Evolutionary conservation across 306 rosid species (phyloP), one percentile per base, ranked within the genome.

Genomic region (Rosa rugosa): DNA sequence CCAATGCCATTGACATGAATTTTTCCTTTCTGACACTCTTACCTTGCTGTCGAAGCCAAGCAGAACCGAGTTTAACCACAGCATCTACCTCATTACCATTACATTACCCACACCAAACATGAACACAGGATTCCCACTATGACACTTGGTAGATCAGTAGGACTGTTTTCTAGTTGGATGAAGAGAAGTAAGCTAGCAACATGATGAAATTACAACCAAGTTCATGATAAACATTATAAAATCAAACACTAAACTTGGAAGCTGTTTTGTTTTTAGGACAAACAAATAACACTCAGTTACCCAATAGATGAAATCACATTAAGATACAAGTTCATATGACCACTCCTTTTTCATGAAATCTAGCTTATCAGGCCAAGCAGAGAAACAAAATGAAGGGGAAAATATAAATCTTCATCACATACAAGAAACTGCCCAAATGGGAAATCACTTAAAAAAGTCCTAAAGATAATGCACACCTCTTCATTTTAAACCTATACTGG

Each of bases 381-480:
- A 72, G 71, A 50, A 68, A 63, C 73, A 38, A 83, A 46, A 75
- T 54, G 23, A 65, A 41, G 57, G 60, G 18, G 6, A 6, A 64
- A 49, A 73, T 54, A 84, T 47, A 75, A 67, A 65, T 76, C 64
- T 62, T 72, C 86, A 84, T 68, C 85, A 70, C 81, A 81, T 83
- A 77, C 80, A 86, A 77, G 72, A 64, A 20, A 76, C 76, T 25
- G 75, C 53, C 73, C 76, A 62, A 46, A 46, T 36, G 72, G n/a
- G 71, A 38, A 72, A 77, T 44, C 79, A 73, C 81, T 70, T 12
- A 6, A 36, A 69, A 57, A 60, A 77, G 59, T 9, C 73, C 85
- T 80, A 84, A 63, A 63, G 65, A 87, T 84, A 59, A 81, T 86
- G 92, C 97, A 92, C 83, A 79, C 94, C 91, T 88, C 84, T 83